phyloP scores from a whole-genome alignment of 345 rosid genomes.

The Citrus mangshanensis region DNA sequence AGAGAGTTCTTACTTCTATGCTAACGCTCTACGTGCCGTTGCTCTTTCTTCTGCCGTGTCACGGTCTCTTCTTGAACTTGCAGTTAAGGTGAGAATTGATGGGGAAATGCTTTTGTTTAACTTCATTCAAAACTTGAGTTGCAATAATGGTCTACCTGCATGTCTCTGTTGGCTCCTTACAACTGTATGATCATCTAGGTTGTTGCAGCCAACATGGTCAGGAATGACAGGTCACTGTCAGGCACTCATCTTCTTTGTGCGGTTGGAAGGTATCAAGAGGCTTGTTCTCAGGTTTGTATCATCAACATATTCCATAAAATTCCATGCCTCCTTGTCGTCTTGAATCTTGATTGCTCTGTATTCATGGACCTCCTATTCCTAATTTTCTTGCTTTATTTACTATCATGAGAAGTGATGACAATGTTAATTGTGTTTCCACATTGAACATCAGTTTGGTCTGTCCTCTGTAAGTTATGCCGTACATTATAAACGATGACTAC shows the following conservation, averaged over 20 bases:
- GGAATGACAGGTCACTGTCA: conserved; percentile 80
- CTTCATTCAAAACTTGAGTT: background rate
- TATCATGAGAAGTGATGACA: no score
- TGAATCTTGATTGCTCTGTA: background rate
- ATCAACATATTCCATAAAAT: background rate
- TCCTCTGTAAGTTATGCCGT: background rate
- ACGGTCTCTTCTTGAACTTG: conserved; percentile 90
- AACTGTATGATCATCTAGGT: conserved; percentile 45
- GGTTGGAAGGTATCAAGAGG: conserved; percentile 96
- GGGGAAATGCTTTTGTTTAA: background rate
- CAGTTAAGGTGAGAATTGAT: conserved; percentile 65
- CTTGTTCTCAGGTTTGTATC: conserved; percentile 87
- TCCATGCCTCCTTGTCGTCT: background rate
- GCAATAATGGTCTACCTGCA: background rate
- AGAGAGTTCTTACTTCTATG: conserved; percentile 86
- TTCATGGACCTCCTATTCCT: background rate
- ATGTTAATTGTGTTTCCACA: background rate
- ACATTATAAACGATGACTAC: background rate
- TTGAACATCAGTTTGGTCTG: background rate
- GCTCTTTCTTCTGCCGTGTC: conserved; percentile 98
- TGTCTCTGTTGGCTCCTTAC: conserved; percentile 7
- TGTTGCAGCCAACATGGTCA: conserved; percentile 97
- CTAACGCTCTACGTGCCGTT: conserved; percentile 93
- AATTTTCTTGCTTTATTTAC: background rate
- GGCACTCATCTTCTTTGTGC: conserved; percentile 97